Percentiles rank a stretch among this genome's conserved stretches.
phyloP scores from a whole-genome alignment of 1,139 yeast genomes.

The Protomyces inouyei region DNA sequence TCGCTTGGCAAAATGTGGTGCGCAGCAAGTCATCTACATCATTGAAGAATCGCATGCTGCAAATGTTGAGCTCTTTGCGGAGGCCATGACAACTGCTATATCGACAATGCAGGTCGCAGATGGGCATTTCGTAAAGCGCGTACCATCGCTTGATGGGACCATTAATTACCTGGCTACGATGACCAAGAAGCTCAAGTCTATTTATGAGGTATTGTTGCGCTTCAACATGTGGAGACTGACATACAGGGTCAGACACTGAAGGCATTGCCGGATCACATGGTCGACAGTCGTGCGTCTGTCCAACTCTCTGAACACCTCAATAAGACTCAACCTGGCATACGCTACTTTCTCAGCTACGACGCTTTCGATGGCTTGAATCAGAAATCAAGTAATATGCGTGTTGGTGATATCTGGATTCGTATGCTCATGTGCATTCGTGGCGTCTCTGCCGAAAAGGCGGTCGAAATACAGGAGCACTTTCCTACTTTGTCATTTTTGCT shows the following conservation, averaged over 20 bases:
- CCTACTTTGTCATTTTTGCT: constrained; percentile 57
- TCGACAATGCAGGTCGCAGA: constrained; percentile 65
- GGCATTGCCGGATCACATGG: constrained; percentile 30
- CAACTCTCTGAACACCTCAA: constrained; percentile 27
- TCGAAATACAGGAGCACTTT: constrained; percentile 61
- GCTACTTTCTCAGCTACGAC: constrained; percentile 41
- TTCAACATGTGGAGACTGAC: neutral
- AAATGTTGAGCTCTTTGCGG: constrained; percentile 49
- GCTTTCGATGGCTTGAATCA: constrained; percentile 66
- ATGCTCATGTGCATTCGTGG: constrained; percentile 80
- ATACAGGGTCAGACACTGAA: neutral
- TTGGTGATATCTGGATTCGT: constrained; percentile 67
- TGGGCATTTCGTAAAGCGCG: constrained; percentile 62
- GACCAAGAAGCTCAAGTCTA: constrained; percentile 48
- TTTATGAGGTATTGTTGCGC: constrained; percentile 30
- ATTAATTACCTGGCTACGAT: constrained; percentile 56
- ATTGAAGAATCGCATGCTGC: constrained; percentile 66
- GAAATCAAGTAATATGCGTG: constrained; percentile 54
- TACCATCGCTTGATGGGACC: constrained; percentile 71
- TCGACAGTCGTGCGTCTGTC: constrained; percentile 30
- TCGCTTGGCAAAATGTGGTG: constrained; percentile 63
- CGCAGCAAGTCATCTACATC: constrained; percentile 64
- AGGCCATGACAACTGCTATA: constrained; percentile 71
- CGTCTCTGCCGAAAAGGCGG: constrained; percentile 76
- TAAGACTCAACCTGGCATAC: constrained; percentile 4